These are phyloP conservation scores for Aspergillus saccharolyticus DNA, from an alignment of 495 filamentous ascomycete species.

Conservation along the genomic window DNA sequence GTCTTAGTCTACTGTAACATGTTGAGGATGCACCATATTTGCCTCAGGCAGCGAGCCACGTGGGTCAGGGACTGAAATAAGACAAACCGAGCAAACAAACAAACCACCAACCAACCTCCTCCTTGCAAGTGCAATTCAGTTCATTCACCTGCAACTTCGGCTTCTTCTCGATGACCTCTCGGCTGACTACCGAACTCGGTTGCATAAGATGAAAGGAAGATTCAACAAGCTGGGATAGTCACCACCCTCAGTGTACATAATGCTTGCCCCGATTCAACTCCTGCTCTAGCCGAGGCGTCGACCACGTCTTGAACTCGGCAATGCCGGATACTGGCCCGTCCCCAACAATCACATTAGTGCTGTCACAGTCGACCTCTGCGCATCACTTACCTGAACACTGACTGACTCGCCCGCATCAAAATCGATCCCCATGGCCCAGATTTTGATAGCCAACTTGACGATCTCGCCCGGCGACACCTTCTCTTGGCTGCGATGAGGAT, in stretches of 20 bases:
- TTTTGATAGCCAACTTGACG: constrained; percentile 29
- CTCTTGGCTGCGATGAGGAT: constrained; percentile 30
- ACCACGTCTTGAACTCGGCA: constrained; percentile 30
- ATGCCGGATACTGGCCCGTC: constrained; percentile 33
- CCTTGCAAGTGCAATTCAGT: too few species aligned
- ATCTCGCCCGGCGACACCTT: constrained; percentile 30
- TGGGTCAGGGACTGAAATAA: too few species aligned
- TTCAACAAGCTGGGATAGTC: constrained; percentile 32
- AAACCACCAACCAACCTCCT: too few species aligned
- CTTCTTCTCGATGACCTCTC: too few species aligned
- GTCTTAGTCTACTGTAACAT: too few species aligned
- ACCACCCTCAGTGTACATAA: constrained; percentile 26
- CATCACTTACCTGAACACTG: constrained; percentile 20
- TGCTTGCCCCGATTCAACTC: constrained; percentile 32
- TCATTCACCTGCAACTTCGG: too few species aligned
- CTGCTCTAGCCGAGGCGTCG: constrained; percentile 26
- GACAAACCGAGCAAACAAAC: too few species aligned
- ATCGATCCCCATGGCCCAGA: constrained; percentile 33
- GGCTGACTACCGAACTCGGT: too few species aligned
- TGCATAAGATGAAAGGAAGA: constrained; percentile 27
- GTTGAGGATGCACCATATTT: too few species aligned
- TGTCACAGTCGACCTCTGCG: not conserved
- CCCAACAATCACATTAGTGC: constrained; percentile 14
- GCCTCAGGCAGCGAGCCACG: not conserved
- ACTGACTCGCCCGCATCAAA: constrained; percentile 28